Percentiles rank a stretch among this genome's conserved stretches.
These are phyloP conservation scores for Theileria annulata DNA, from an alignment of 169 alveolate genomes.

Conservation along the genomic window DNA sequence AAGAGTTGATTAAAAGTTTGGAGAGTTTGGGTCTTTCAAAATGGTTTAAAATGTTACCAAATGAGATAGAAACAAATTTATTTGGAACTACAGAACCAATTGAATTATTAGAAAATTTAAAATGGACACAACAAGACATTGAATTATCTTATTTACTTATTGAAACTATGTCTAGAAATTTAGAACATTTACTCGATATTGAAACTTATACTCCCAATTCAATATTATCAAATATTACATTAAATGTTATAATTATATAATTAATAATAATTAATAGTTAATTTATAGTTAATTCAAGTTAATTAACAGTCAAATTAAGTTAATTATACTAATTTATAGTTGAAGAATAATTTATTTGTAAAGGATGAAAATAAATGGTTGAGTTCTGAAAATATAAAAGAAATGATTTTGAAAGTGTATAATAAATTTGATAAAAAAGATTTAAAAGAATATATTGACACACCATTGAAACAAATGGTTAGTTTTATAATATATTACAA, in stretches of 20 bases:
- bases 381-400: constrained; percentile 1
- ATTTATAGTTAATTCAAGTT: too few species aligned
- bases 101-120: not conserved
- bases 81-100: constrained; percentile 9
- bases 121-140: constrained; percentile 6
- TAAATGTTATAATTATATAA: not conserved
- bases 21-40: constrained; percentile 35
- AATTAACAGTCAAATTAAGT: too few species aligned
- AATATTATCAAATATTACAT: not conserved
- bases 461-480: constrained; percentile 21
- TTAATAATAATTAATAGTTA: not conserved
- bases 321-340: constrained; percentile 10
- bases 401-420: not conserved
- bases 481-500: not conserved
- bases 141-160: constrained; percentile 11
- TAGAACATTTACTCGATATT: constrained; percentile 18
- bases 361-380: constrained; percentile 21
- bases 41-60: constrained; percentile 54
- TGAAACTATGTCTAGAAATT: constrained; percentile 23
- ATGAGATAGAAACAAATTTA: constrained; percentile 31
- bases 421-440: not conserved
- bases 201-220: constrained; percentile 27
- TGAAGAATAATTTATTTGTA: not conserved
- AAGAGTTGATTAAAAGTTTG: constrained; percentile 11
- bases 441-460: constrained; percentile 4